These are phyloP conservation scores for Hyaloraphidium curvatum DNA, from an alignment of 192 early-diverging fungal species.

Conservation along the genomic window DNA sequence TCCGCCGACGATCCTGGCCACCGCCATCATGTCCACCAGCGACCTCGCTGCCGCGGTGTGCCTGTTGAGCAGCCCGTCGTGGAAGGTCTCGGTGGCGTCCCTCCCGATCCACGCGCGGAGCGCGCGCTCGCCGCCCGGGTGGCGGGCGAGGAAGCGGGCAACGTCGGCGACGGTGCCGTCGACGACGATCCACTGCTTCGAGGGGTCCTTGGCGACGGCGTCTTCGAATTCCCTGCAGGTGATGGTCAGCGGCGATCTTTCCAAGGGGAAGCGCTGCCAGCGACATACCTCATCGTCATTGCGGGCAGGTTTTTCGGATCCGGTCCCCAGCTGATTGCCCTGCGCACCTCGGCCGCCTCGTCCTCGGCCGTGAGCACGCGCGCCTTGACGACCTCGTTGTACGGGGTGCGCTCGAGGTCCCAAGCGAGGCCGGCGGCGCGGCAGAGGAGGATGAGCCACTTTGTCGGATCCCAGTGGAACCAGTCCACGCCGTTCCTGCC, in stretches of 20 bases:
- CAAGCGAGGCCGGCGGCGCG: conserved; percentile 22
- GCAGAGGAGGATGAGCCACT: conserved; percentile 26
- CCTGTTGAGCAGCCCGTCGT: conserved; percentile 19
- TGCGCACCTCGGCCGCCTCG: neutral
- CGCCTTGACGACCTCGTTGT: conserved; percentile 28
- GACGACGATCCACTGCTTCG: conserved; percentile 11
- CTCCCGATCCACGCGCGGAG: too few relatives aligned
- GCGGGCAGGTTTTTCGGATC: conserved; percentile 8
- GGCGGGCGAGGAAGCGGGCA: conserved; percentile 9
- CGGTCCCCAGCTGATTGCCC: conserved; percentile 11
- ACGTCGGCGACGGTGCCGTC: conserved; percentile 21
- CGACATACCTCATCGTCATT: too few relatives aligned
- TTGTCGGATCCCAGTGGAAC: conserved; percentile 32
- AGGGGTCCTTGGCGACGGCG: too few relatives aligned
- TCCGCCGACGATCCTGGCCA: conserved; percentile 17
- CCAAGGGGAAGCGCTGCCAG: too few relatives aligned
- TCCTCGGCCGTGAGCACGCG: conserved; percentile 2
- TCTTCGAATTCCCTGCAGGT: too few relatives aligned
- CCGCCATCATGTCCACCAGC: conserved; percentile 13
- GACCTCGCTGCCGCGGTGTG: conserved; percentile 14
- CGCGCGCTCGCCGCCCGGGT: conserved; percentile 27
- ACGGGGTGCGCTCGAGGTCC: conserved; percentile 22
- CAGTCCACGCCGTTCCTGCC: conserved; percentile 30
- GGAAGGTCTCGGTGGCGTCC: conserved; percentile 15
- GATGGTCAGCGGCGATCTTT: too few relatives aligned